Evolutionary conservation across 2,329 filamentous ascomycete genomes (phyloP).

Genomic region (Calycina herbarum): DNA sequence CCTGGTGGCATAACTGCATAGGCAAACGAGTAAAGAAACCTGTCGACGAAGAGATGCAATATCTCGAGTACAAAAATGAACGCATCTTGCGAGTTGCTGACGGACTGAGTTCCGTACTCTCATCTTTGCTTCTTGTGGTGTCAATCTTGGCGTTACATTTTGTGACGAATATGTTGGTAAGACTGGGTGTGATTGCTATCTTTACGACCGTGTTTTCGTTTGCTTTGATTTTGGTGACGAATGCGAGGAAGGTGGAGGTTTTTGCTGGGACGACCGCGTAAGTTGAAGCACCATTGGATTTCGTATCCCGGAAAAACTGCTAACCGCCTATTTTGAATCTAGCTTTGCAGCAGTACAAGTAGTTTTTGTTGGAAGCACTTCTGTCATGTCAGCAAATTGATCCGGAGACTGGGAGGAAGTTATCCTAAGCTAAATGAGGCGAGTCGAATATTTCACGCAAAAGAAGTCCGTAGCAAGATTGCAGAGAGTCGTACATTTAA

Average conservation of each 20-base stretch:
- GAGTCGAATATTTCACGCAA: too few relatives aligned
- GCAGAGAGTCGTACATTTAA: too few relatives aligned
- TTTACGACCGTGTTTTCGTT: background rate
- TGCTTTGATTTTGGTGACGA: background rate
- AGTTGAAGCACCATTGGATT: background rate
- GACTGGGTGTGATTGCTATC: background rate
- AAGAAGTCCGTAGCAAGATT: too few relatives aligned
- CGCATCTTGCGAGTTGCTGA: background rate
- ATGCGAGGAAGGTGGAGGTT: background rate
- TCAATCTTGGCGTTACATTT: background rate
- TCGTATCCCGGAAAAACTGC: background rate
- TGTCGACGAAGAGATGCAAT: background rate
- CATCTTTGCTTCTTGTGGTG: background rate
- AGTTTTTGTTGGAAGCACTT: conserved; percentile 1
- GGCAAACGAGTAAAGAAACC: background rate
- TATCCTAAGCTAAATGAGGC: too few relatives aligned
- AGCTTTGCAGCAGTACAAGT: background rate
- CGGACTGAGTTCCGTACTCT: background rate
- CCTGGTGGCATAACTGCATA: conserved; percentile 2
- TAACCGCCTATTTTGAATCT: background rate
- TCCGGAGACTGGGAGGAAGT: background rate
- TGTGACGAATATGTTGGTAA: background rate
- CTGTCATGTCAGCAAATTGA: background rate
- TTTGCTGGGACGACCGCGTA: conserved; percentile 2
- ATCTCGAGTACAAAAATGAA: background rate